Percentiles rank a stretch among this genome's conserved stretches.
Conservation (phyloP, 768 basidiomycete species). For the Russula virescens region DNA sequence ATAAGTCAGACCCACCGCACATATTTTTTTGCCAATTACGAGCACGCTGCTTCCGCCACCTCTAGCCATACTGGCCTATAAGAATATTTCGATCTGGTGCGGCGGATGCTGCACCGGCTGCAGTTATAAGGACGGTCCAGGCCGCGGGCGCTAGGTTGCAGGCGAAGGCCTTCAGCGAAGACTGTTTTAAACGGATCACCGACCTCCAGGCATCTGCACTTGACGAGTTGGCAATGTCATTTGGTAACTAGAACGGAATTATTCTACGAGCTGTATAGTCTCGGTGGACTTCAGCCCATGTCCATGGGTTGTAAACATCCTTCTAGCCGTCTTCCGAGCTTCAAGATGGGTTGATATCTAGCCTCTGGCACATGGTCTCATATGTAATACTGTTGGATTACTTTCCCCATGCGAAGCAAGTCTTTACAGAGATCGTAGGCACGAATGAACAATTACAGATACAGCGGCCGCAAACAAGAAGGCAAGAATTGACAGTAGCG, state of each 20-base stretch:
- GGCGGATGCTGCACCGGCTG: too few species aligned
- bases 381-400: conserved; percentile 3
- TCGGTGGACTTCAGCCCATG: conserved; percentile 43
- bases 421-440: background rate
- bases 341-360: conserved; percentile 65
- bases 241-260: conserved; percentile 89
- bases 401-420: background rate
- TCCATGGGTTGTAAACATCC: background rate
- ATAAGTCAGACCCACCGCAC: too few species aligned
- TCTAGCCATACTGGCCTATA: too few species aligned
- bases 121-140: too few species aligned
- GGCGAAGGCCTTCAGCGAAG: too few species aligned
- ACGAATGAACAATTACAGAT: background rate
- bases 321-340: conserved; percentile 39
- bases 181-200: too few species aligned
- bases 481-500: background rate
- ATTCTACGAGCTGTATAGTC: conserved; percentile 84
- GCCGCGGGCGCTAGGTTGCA: too few species aligned
- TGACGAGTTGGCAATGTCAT: too few species aligned
- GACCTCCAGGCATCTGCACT: too few species aligned
- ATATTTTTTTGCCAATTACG: too few species aligned
- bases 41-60: too few species aligned
- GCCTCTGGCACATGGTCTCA: background rate
- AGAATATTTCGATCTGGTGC: too few species aligned
- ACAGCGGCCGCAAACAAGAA: background rate